Base-by-base conservation (phyloP, 345 rosid species). In the Eucalyptus sideroxylon region DNA sequence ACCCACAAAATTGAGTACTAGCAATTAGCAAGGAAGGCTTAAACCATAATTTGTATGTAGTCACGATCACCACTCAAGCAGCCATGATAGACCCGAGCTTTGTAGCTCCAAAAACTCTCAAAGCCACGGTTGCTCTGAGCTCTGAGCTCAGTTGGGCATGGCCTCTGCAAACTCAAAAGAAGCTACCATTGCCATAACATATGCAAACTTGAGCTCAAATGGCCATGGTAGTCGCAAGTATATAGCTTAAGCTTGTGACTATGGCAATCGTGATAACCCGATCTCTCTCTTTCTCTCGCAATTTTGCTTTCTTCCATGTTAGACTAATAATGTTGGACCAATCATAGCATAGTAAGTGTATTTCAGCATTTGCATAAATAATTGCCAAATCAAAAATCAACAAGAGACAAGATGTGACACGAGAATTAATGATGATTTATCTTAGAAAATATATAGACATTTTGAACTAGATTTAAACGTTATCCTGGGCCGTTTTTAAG, bases 131-230 rank as follows among this genome's bases (percentile, higher is more conserved):
- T 11, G 42, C 42, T 40, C 42, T 60, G 4, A 60, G 31, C 16
- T 27, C 4, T 0, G 3, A 2, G 8, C 4, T 60, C 4, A 0
- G 12, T 1, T 6, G 16, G 69, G 16, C 34, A 30, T 62, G 17
- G 0, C 34, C 16, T 14, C 4, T 1, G 4, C 16, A 26, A 30
- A 1, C 16, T 62, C 16, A 27, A 13, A 62, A 6, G 5, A 2
- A 62, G 69, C 16, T 14, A 30, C 34, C 16, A 13, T 62, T 11
- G 16, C 34, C 69, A 27, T 6, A 6, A 60, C 34, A 27, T 60
- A 0, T 1, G 1, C 31, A 27, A 5, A 62, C 4, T 62, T 30
- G 69, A 62, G 69, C 16, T 62, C 4, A 0, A 62, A 62, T 30
- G 69, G 16, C 16, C 16, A 62, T 6, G 9, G 0, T 3, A 30